A percentile compares a stretch with the other conserved stretches of the same genome.
These are phyloP conservation scores for Leucocoprinus birnbaumii DNA, from an alignment of 768 basidiomycete species.

Conservation along the genomic window DNA sequence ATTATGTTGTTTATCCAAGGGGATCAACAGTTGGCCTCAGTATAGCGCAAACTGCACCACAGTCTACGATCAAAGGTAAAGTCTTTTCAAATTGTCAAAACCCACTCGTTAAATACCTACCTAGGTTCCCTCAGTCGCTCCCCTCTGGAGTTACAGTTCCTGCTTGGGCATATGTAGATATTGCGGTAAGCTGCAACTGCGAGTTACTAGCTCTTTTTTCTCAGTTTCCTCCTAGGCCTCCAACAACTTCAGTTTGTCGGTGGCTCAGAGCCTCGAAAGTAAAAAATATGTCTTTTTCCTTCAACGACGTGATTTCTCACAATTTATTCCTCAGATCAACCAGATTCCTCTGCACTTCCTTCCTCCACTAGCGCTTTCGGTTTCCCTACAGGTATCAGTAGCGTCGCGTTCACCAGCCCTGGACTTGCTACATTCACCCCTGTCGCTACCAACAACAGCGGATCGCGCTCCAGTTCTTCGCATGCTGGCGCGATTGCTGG, in stretches of 20 bases:
- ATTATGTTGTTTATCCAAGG: too few species aligned
- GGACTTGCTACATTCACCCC: not conserved
- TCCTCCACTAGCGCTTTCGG: constrained; percentile 19
- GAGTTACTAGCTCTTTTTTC: not conserved
- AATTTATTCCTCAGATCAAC: constrained; percentile 19
- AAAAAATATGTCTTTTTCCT: not conserved
- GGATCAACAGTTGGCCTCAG: constrained; percentile 38
- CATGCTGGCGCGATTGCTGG: constrained; percentile 43
- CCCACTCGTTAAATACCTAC: not conserved
- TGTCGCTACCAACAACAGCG: not conserved
- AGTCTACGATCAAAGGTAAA: constrained; percentile 30
- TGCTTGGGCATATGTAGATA: constrained; percentile 46
- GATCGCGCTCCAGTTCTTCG: constrained; percentile 1
- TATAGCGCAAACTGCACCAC: constrained; percentile 47
- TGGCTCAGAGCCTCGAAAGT: constrained; percentile 27
- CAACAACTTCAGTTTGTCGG: constrained; percentile 29
- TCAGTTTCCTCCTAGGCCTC: constrained; percentile 17
- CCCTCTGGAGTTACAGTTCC: constrained; percentile 43
- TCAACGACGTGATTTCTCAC: too few species aligned
- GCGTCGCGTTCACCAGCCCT: not conserved
- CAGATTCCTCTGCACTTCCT: constrained; percentile 31
- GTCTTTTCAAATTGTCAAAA: not conserved
- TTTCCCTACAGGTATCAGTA: constrained; percentile 9
- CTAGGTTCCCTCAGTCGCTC: constrained; percentile 34
- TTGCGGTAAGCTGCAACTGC: constrained; percentile 26